Evolutionary conservation across 306 rosid species (phyloP), one percentile per base, ranked within the genome.

Genomic region (Vicia sativa): DNA sequence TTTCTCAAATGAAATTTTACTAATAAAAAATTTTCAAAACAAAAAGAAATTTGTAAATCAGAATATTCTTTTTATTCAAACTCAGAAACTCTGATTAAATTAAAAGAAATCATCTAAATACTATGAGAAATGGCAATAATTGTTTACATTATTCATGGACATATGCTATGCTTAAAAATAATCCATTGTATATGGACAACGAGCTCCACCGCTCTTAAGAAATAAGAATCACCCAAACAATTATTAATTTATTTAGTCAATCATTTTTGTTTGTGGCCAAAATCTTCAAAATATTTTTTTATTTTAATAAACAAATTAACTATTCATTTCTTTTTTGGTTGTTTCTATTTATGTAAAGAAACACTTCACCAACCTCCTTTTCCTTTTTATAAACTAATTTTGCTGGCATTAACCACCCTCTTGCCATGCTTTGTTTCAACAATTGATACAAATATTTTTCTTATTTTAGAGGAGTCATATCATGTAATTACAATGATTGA

Each of bases 401-500:
- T 66, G 84, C 80, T 75, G 83, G 77, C 83, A 41, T 67, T 52
- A 74, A 74, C 35, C 65, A 39, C 52, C 73, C 65, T 77, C 74
- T 49, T 68, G 25, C 54, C 3, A 4, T 38, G 46, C 54, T 48
- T 62, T 12, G 77, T 66, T 37, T 31, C 69, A 67, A 58, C 38
- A 59, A 64, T 66, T 31, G 35, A 57, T 31, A 41, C 77, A 41
- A 23, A 77, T 62, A 25, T 62, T 67, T 43, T 60, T 56, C 37
- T 6, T 52, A 41, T 64, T 73, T 42, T 61, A 55, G 72, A 42
- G 63, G 21, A 12, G 23, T 55, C 61, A 55, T 31, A 16, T 69
- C 56, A 63, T 62, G 62, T 16, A 64, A 71, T 62, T 18, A 50
- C 13, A 68, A 80, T 58, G 15, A 63, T 72, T 80, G 62, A 62